Percentiles rank a stretch among this genome's conserved stretches.
phyloP scores from a whole-genome alignment of 78 protist genomes.

The Pigoraptor vietnamica region DNA sequence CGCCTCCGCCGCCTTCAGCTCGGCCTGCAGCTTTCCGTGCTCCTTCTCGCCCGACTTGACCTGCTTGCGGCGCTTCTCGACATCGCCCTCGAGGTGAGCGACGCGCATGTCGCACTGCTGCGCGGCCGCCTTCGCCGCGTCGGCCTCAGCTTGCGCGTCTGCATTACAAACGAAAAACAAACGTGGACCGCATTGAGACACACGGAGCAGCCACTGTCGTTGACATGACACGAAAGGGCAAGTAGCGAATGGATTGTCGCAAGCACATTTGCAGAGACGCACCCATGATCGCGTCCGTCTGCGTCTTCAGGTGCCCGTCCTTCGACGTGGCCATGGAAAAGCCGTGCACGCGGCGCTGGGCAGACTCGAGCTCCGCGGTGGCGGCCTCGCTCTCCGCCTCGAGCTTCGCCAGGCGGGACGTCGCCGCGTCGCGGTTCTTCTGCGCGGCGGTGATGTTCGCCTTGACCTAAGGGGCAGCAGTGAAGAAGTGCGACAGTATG shows the following conservation, averaged over 20 bases:
- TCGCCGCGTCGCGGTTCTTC: background rate
- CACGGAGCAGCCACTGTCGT: no score
- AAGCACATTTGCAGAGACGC: no score
- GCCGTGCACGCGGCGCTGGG: slow-evolving; percentile 23
- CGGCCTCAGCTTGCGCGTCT: slow-evolving; percentile 43
- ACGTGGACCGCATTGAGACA: no score
- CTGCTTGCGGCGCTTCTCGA: background rate
- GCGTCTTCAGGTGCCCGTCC: slow-evolving; percentile 13
- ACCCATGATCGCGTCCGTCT: background rate
- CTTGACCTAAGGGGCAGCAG: no score
- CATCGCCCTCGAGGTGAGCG: slow-evolving; percentile 29
- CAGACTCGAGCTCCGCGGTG: slow-evolving; percentile 13
- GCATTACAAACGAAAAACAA: no score
- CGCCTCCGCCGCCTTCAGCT: background rate
- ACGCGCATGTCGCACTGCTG: slow-evolving; percentile 45
- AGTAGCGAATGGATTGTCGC: no score
- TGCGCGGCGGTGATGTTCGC: background rate
- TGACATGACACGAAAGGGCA: no score
- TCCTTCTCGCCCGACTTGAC: background rate
- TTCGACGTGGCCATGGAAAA: slow-evolving; percentile 25
- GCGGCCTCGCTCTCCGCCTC: slow-evolving; percentile 19
- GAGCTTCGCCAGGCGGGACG: background rate
- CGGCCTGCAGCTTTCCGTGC: background rate
- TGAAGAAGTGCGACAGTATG: no score
- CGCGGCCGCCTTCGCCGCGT: slow-evolving; percentile 16